Conservation (phyloP, 2,329 filamentous ascomycete genomes). For the Chaetomiaceae sp. region DNA sequence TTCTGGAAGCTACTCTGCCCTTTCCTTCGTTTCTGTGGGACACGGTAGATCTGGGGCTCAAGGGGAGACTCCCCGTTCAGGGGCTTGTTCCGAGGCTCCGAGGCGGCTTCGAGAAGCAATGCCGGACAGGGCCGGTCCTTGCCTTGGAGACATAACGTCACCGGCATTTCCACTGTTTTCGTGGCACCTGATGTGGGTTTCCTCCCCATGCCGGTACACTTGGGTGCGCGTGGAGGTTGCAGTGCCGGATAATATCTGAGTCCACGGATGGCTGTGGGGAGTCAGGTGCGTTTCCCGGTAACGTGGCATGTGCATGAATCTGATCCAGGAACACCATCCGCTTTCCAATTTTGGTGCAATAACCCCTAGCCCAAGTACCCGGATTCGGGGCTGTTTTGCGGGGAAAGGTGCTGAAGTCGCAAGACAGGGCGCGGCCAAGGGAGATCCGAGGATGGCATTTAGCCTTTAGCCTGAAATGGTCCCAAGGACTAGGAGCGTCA, state of each 20-base stretch:
- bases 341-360: constrained; percentile 4
- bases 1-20: background rate
- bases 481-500: background rate
- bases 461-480: constrained; percentile 20
- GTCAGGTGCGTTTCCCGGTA: background rate
- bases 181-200: background rate
- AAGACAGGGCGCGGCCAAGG: background rate
- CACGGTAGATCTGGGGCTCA: background rate
- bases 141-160: background rate
- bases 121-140: background rate
- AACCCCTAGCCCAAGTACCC: constrained; percentile 7
- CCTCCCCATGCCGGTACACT: no score
- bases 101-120: constrained; percentile 9
- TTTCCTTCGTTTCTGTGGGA: background rate
- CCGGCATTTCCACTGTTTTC: background rate
- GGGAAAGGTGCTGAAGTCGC: background rate
- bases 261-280: background rate
- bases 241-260: constrained; percentile 7
- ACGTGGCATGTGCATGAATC: background rate
- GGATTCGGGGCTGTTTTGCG: background rate
- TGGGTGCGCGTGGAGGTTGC: constrained; percentile 4
- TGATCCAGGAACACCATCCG: background rate
- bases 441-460: constrained; percentile 7
- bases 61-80: background rate
- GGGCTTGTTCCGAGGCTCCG: background rate